These are phyloP conservation scores for Wallacemonas rigidus DNA, from an alignment of 208 protist species.

Conservation along the genomic window DNA sequence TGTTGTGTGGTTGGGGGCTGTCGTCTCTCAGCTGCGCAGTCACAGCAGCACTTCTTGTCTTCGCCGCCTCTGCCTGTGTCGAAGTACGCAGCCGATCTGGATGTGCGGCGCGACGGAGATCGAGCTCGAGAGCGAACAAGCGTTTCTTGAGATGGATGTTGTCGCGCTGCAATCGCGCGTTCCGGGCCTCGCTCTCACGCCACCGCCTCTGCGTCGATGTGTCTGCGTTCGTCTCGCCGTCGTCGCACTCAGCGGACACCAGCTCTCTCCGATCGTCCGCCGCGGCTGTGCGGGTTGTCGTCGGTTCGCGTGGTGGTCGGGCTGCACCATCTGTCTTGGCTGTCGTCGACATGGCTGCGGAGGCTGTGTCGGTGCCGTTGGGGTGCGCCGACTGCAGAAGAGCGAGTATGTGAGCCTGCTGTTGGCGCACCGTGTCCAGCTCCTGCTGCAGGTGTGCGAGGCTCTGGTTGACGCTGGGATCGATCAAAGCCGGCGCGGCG, in stretches of 20 bases:
- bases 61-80: too few relatives aligned
- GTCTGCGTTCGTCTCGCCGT: too few relatives aligned
- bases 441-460: conserved; percentile 13
- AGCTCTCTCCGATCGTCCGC: not conserved
- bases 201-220: not conserved
- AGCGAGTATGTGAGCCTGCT: conserved; percentile 22
- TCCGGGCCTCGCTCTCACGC: conserved; percentile 22
- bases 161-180: conserved; percentile 43
- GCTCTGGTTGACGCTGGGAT: not conserved
- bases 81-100: too few relatives aligned
- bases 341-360: conserved; percentile 12
- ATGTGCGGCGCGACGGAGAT: not conserved
- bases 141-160: conserved; percentile 57
- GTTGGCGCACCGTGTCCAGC: conserved; percentile 19
- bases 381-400: not conserved
- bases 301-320: too few relatives aligned
- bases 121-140: conserved; percentile 36
- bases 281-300: conserved; percentile 5
- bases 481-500: not conserved
- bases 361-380: not conserved
- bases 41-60: too few relatives aligned
- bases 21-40: too few relatives aligned
- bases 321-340: not conserved
- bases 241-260: too few relatives aligned
- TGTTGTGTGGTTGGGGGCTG: too few relatives aligned